A percentile compares a stretch with the other conserved stretches of the same genome.
phyloP scores from a whole-genome alignment of 2,329 filamentous ascomycete genomes.

The Neodidymelliopsis sp. region DNA sequence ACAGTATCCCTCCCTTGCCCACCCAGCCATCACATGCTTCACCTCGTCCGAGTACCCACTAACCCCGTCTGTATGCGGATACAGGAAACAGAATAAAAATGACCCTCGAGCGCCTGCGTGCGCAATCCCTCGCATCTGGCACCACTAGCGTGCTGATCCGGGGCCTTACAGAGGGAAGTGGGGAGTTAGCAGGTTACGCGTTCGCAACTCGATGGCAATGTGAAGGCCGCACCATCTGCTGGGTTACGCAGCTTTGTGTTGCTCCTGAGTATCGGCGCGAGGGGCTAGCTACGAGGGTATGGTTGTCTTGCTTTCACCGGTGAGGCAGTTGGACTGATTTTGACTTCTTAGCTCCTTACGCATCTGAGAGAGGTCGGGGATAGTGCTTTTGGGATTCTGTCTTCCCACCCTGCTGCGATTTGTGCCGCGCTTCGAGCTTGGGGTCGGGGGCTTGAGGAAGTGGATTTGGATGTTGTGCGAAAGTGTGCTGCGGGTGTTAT shows the following conservation, averaged over 20 bases:
- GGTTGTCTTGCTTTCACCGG: too few species aligned
- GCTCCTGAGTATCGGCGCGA: neutral
- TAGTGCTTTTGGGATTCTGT: neutral
- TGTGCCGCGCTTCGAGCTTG: neutral
- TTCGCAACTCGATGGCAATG: neutral
- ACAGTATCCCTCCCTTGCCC: neutral
- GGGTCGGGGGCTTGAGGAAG: neutral
- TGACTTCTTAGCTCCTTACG: neutral
- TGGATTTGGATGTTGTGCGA: neutral
- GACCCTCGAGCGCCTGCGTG: neutral
- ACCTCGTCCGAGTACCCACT: too few species aligned
- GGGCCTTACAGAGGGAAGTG: neutral
- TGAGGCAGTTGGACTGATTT: neutral
- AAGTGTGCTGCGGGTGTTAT: neutral
- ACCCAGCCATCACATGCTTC: neutral
- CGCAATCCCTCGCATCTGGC: neutral
- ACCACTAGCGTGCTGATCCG: neutral
- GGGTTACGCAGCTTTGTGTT: conserved; percentile 1
- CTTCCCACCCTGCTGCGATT: neutral
- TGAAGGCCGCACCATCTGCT: neutral
- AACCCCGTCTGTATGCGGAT: too few species aligned
- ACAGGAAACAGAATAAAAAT: neutral
- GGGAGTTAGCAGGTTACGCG: neutral
- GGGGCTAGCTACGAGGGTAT: neutral
- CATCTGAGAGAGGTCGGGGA: neutral